Evolutionary conservation across 2,329 filamentous ascomycete species (phyloP), one percentile per base, ranked within the genome.

Genomic region (Claviceps pazoutovae): DNA sequence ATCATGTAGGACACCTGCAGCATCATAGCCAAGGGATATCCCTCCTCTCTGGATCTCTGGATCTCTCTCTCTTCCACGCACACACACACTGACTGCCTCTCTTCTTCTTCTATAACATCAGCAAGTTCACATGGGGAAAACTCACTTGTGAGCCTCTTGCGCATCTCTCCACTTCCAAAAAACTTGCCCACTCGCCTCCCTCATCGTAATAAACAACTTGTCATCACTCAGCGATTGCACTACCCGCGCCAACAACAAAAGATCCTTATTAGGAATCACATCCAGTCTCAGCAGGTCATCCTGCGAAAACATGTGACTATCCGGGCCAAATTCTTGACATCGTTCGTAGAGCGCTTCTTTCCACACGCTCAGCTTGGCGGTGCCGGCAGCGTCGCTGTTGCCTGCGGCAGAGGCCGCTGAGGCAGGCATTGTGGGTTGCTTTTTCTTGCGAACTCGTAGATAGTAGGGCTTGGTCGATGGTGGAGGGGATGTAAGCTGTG

Each of bases 131-230:
- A 9, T 2, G 5, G 44, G 2, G 4, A 16, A 30, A 8, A 63
- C 69, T 54, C 67, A 83, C 79, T 82, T 83, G 58, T 75, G 73
- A 2, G 80, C 81, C 58, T 84, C 81, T 46, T 78, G 76, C 43
- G 70, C 68, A 48, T 75, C 73, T 42, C 80, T 74, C 66, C 78
- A 74, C 58, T 75, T 74, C 79, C 80, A 84, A 36, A 67, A 54
- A 48, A 70, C 65, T 56, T 69, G 64, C 46, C 67, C 66, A 38
- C 66, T 68, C 46, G 65, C 60, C 59, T 70, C 67, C 53, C 66
- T 62, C 66, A 70, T 69, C 44, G 68, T 69, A 48, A 70, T 67
- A 58, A 83, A 76, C 39, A 83, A 72, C 62, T 77, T 78, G 60
- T 84, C 79, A 59, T 80, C 71, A 54, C 74, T 74, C 50, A 84